phyloP scores from a whole-genome alignment of 257 asterid genomes.

The Striga asiatica region DNA sequence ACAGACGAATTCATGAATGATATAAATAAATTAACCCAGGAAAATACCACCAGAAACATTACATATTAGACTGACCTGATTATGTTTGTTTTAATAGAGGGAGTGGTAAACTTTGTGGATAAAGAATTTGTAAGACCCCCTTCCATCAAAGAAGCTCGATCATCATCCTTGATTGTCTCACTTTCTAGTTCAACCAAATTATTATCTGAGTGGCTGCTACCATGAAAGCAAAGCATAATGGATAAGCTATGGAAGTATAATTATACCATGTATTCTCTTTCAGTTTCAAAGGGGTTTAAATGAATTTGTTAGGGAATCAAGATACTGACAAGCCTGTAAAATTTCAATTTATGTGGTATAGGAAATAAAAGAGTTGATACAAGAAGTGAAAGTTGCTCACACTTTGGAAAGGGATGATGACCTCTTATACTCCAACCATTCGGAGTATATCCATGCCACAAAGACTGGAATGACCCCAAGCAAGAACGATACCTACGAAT shows the following conservation, averaged over 20 bases:
- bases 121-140: conserved; percentile 74
- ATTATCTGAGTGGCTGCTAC: conserved; percentile 74
- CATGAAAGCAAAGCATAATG: conserved; percentile 5
- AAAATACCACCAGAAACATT: no score
- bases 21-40: background rate
- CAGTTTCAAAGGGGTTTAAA: no score
- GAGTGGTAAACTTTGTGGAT: conserved; percentile 42
- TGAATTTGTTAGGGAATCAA: no score
- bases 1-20: conserved; percentile 8
- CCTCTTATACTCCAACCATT: conserved; percentile 77
- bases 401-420: conserved; percentile 47
- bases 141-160: conserved; percentile 69
- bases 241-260: background rate
- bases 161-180: conserved; percentile 68
- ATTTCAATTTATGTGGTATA: no score
- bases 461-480: conserved; percentile 71
- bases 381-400: conserved; percentile 31
- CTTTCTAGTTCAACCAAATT: conserved; percentile 52
- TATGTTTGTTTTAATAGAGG: conserved; percentile 62
- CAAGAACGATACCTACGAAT: conserved; percentile 72
- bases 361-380: background rate
- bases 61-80: conserved; percentile 39
- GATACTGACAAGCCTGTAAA: background rate
- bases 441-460: conserved; percentile 74
- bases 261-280: no score